Percentiles rank a stretch among this genome's conserved stretches.
These are phyloP conservation scores for Glycyrrhiza uralensis DNA, from an alignment of 306 rosid species.

Conservation along the genomic window DNA sequence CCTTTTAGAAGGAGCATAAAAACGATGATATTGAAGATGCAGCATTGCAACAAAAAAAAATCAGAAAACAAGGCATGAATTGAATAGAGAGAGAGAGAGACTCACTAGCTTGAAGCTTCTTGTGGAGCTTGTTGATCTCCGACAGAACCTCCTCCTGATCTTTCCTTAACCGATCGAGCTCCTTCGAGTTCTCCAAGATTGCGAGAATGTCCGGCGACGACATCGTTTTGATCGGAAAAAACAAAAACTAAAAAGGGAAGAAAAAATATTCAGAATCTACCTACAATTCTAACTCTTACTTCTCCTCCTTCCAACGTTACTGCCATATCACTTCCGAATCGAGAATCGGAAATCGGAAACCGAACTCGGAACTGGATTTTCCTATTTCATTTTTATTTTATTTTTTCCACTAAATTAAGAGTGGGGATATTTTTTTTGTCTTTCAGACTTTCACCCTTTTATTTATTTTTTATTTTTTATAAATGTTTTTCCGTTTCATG, in stretches of 20 bases:
- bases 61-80: neutral
- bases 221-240: slow-evolving; percentile 41
- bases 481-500: neutral
- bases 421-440: neutral
- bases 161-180: slow-evolving; percentile 87
- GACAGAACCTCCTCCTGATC: slow-evolving; percentile 65
- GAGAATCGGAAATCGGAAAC: neutral
- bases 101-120: slow-evolving; percentile 75
- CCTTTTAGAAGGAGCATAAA: neutral
- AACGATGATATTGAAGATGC: neutral
- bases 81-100: slow-evolving; percentile 5
- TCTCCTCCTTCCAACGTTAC: neutral
- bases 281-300: slow-evolving; percentile 8
- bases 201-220: slow-evolving; percentile 67
- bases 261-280: neutral
- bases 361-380: neutral
- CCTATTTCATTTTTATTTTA: neutral
- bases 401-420: neutral
- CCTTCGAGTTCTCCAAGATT: slow-evolving; percentile 74
- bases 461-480: neutral
- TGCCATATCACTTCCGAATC: neutral
- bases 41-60: neutral
- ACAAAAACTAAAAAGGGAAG: neutral
- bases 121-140: slow-evolving; percentile 92
- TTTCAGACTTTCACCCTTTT: no score